Base-by-base conservation (phyloP, 169 alveolate species). In the Cryptosporidium felis region DNA sequence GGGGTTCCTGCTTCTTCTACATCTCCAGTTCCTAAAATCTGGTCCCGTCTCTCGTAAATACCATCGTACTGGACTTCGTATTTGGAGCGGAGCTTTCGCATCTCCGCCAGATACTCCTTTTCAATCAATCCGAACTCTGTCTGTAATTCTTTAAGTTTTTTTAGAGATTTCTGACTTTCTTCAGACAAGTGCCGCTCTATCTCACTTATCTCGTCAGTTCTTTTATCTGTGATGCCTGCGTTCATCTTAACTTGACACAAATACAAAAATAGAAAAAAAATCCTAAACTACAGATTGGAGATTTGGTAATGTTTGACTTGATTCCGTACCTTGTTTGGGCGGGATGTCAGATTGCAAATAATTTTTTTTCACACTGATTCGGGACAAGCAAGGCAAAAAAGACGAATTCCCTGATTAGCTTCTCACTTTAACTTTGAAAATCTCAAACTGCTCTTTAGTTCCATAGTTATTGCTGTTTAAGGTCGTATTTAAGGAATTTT, bases 1-100 rank as follows among this genome's bases (percentile, higher is more conserved):
- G 85, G 85, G 23, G 85, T 74, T 51, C 85, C 85, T 9, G 74
- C 18, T 53, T 74, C 85, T 16, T 53, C 74, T 10, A 56, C 40
- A 3, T 26, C 14, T 4, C 85, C 85, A 3, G 38, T 12, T 14
- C 40, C 74, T 34, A 74, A 45, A 40, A 74, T 38, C 32, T 74
- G 85, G 23, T 74, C 67, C 18, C 85, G 51, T 30, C 32, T 49
- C 18, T 1, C 12, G 21, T 74, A 74, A 5, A 74, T 74, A 16
- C 26, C n/a, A 40, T 74, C 38, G 18, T 74, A 74, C 34, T 74
- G 85, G 38, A 36, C 23, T 53, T 74, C 85, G 14, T 53, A 74
- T 53, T 74, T 74, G 21, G 58, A 36, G 26, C 85, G 51, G 41
- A 74, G 53, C 14, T 36, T 74, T 30, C 85, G 45, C 85, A 74